Evolutionary conservation across 1,284 basidiomycete species (phyloP).

Genomic region (Heterobasidion irregulare): DNA sequence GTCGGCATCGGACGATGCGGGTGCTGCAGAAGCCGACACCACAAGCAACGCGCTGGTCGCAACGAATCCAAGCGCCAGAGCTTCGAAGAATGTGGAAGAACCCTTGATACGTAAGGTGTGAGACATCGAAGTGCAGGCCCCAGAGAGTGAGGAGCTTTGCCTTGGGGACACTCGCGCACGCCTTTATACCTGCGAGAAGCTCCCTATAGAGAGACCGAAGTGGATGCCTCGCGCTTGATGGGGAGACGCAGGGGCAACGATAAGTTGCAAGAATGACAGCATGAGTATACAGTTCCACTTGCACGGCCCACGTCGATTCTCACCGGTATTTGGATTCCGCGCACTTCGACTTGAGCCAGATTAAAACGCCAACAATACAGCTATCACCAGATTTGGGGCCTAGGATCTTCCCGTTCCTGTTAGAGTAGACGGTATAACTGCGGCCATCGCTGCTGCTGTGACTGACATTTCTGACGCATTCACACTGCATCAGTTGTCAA

Average conservation of each 20-base stretch:
- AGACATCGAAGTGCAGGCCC: neutral
- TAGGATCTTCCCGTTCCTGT: neutral
- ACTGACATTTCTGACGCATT: neutral
- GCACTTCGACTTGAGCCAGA: neutral
- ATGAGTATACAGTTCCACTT: neutral
- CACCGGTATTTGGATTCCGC: neutral
- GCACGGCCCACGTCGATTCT: neutral
- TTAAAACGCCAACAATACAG: neutral
- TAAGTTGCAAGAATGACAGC: neutral
- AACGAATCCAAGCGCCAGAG: neutral
- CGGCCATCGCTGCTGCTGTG: no score
- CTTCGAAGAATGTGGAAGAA: neutral
- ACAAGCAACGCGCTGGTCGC: neutral
- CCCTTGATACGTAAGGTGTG: neutral
- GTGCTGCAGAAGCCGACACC: neutral
- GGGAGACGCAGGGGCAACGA: neutral
- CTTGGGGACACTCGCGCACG: neutral
- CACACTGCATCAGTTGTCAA: neutral
- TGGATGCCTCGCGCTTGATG: neutral
- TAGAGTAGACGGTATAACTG: neutral
- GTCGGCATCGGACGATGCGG: constrained; percentile 19
- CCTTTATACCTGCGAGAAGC: neutral
- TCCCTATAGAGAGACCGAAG: neutral
- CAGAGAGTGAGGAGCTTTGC: neutral
- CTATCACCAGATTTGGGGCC: neutral